phyloP scores from a whole-genome alignment of 1,139 yeast species.

The Sugiyamaella paludigena region DNA sequence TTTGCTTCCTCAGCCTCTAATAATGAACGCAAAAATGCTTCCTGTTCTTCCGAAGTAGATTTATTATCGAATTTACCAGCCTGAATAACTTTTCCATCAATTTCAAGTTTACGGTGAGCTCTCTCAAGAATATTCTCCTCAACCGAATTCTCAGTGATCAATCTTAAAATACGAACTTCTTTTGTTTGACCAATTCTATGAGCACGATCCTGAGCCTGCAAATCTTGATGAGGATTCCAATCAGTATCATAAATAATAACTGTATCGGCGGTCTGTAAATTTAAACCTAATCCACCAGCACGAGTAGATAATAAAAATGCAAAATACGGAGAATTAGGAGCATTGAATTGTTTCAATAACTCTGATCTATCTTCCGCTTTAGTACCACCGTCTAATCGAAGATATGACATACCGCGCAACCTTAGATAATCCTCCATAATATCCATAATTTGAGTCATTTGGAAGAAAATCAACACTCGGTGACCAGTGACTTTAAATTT shows the following conservation, averaged over 20 bases:
- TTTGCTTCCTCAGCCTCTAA: slow-evolving; percentile 73
- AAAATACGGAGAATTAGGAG: slow-evolving; percentile 82
- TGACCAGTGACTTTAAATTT: slow-evolving; percentile 85
- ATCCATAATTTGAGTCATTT: slow-evolving; percentile 98
- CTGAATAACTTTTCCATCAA: slow-evolving; percentile 97
- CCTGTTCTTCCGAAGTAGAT: slow-evolving; percentile 96
- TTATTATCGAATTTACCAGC: slow-evolving; percentile 98
- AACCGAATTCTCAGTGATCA: slow-evolving; percentile 89
- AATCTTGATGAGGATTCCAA: slow-evolving; percentile 99
- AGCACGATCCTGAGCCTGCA: slow-evolving; percentile 98
- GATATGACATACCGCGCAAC: slow-evolving; percentile 66
- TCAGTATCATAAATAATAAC: slow-evolving; percentile 95
- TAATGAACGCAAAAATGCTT: slow-evolving; percentile 80
- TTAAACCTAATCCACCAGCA: slow-evolving; percentile 97
- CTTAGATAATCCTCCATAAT: slow-evolving; percentile 95
- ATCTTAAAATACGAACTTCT: slow-evolving; percentile 88
- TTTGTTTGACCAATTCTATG: slow-evolving; percentile 98
- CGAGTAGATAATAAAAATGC: slow-evolving; percentile 88
- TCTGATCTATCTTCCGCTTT: slow-evolving; percentile 92
- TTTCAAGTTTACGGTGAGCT: slow-evolving; percentile 90
- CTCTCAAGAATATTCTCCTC: slow-evolving; percentile 93
- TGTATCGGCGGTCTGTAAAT: slow-evolving; percentile 94
- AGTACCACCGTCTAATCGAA: slow-evolving; percentile 92
- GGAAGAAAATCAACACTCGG: slow-evolving; percentile 89
- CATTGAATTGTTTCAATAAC: slow-evolving; percentile 80